A percentile compares a stretch with the other conserved stretches of the same genome.
Conservation (phyloP, 192 early-diverging fungal genomes). For the Umbelopsis sp. region DNA sequence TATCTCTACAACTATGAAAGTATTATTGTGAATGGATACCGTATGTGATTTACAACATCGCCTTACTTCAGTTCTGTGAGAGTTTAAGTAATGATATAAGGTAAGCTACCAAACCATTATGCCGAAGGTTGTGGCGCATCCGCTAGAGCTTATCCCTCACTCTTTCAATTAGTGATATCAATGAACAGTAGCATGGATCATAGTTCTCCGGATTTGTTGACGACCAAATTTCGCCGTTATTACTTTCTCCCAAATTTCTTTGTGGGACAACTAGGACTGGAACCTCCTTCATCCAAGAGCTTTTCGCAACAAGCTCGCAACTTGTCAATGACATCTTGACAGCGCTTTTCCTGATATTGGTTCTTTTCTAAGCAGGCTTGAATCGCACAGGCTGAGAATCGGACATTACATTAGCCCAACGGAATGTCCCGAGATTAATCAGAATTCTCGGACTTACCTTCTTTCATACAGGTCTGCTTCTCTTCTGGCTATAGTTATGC, state of each 20-base stretch:
- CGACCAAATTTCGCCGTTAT: neutral
- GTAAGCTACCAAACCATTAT: no score
- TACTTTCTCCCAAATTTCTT: constrained; percentile 41
- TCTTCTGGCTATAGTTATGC: neutral
- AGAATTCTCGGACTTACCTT: neutral
- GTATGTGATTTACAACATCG: no score
- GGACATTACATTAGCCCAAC: neutral
- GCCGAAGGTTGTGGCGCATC: no score
- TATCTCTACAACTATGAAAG: no score
- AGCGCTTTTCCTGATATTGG: constrained; percentile 51
- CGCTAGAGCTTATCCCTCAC: no score
- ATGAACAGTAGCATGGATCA: constrained; percentile 12
- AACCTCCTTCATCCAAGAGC: constrained; percentile 38
- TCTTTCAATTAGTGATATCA: no score
- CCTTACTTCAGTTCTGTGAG: no score
- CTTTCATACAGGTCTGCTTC: neutral
- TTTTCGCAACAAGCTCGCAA: constrained; percentile 49
- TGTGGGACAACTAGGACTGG: constrained; percentile 42
- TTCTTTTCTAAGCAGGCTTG: constrained; percentile 55
- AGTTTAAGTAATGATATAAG: no score
- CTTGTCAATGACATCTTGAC: constrained; percentile 40
- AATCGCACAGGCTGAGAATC: constrained; percentile 48
- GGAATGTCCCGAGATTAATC: neutral
- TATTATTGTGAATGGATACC: no score
- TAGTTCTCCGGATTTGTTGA: neutral